Percentiles rank a stretch among this genome's conserved stretches.
These are phyloP conservation scores for Phaeotremella skinneri DNA, from an alignment of 768 basidiomycete genomes.

Conservation along the genomic window DNA sequence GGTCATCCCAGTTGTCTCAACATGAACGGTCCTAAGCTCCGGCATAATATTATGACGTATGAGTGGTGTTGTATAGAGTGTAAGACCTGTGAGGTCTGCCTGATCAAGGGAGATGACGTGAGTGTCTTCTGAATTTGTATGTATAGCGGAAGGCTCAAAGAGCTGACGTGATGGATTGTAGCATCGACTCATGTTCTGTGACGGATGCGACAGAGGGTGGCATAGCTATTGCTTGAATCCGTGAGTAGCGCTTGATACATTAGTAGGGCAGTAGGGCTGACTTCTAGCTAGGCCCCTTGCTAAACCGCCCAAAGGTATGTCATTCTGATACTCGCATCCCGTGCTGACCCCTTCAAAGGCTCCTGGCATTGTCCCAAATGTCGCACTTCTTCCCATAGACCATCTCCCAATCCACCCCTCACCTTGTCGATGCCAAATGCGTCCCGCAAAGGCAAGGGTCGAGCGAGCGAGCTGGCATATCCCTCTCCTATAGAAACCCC, in stretches of 20 bases:
- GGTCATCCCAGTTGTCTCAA: slow-evolving; percentile 91
- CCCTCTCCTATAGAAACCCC: slow-evolving; percentile 53
- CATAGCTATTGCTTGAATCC: slow-evolving; percentile 48
- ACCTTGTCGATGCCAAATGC: neutral
- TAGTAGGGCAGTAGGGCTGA: slow-evolving; percentile 67
- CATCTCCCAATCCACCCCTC: neutral
- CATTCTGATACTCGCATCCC: slow-evolving; percentile 69
- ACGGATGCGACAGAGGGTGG: slow-evolving; percentile 74
- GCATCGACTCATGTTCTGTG: slow-evolving; percentile 57
- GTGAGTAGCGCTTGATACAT: slow-evolving; percentile 17
- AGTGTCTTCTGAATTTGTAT: slow-evolving; percentile 47
- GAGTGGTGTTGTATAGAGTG: slow-evolving; percentile 87
- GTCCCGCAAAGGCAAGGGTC: slow-evolving; percentile 40
- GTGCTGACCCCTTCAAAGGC: slow-evolving; percentile 35
- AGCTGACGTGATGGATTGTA: slow-evolving; percentile 56
- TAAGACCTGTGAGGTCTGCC: slow-evolving; percentile 85
- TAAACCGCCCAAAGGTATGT: slow-evolving; percentile 70
- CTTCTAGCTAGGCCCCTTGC: slow-evolving; percentile 65
- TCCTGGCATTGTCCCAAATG: slow-evolving; percentile 51
- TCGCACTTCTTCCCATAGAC: neutral
- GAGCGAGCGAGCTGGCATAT: slow-evolving; percentile 36
- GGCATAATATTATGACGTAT: slow-evolving; percentile 63
- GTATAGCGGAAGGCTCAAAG: no score
- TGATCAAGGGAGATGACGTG: slow-evolving; percentile 83
- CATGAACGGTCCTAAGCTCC: slow-evolving; percentile 57